Base-by-base conservation (phyloP, 148 eudicot genomes). In the Diospyros lotus region DNA sequence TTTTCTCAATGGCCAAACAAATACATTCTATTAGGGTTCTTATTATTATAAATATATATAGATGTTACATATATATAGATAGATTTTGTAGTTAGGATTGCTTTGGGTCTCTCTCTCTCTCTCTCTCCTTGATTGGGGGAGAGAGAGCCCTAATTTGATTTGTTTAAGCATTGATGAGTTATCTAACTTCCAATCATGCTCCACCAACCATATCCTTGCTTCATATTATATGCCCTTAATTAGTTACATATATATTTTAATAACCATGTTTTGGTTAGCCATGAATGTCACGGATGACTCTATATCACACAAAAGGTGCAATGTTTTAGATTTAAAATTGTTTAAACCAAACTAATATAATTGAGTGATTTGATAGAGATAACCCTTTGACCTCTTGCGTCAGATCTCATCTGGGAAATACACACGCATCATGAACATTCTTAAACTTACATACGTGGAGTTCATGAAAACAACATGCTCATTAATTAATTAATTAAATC, bases 401-500 rank as follows among this genome's bases (percentile, higher is more conserved):
- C 71, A 64, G 41, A 64, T 15, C 6, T 64, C 68, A 18, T 64
- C 61, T 65, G 42, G 6, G 17, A 51, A 68, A 51, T 28, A 28
- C 48, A 54, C 13, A 55, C 56, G 41, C 18, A 68, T 7, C 28
- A 28, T 28, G 28, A 40, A 46, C 58, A 28, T 67, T 76, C 66
- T 58, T 68, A 54, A 43, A 11, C 61, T 18, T 18, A 42, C 11
- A 17, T 7, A 44, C 75, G 73, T 68, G 67, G 58, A 11, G 59
- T 40, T 59, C n/a, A 42, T 68, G 73, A 76, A 4, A 50, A 5
- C 50, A 73, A 64, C 52, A 62, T 71, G 48, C 68, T 76, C 40
- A 11, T 44, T 75, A 58, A 76, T 68, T 48, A 58, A 76, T 68
- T 48, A 28, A 28, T 28, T 28, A 5, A 59, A 58, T 52, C 59